A percentile compares a stretch with the other conserved stretches of the same genome.
These are phyloP conservation scores for Herpetomonas muscarum DNA, from an alignment of 208 protist genomes.

Conservation along the genomic window DNA sequence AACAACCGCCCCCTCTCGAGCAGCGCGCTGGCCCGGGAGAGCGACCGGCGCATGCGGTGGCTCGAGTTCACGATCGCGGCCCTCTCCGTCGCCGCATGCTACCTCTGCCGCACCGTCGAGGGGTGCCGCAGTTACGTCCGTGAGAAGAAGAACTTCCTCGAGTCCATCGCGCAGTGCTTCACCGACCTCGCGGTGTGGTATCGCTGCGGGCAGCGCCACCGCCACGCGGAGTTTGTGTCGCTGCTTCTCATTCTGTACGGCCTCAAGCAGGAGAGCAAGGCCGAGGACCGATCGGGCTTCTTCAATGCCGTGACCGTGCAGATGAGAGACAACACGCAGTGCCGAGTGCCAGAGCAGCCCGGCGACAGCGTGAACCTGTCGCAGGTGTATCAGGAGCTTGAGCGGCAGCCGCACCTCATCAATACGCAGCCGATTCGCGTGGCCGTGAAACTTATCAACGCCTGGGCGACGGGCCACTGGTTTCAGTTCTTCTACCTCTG, in stretches of 20 bases:
- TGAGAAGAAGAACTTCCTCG: conserved; percentile 81
- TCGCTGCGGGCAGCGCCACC: conserved; percentile 50
- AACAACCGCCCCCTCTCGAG: conserved; percentile 17
- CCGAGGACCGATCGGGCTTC: conserved; percentile 72
- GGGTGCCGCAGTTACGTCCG: conserved; percentile 61
- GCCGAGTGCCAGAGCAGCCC: conserved; percentile 33
- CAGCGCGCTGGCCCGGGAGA: conserved; percentile 25
- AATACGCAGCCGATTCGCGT: conserved; percentile 50
- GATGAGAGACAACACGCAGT: conserved; percentile 16
- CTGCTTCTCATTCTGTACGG: conserved; percentile 77
- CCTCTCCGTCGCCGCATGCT: conserved; percentile 56
- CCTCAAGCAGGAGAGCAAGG: conserved; percentile 68
- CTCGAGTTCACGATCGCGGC: conserved; percentile 80
- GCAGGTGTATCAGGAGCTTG: conserved; percentile 68
- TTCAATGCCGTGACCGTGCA: conserved; percentile 32
- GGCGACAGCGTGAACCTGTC: conserved; percentile 65
- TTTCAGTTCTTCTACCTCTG: conserved; percentile 74
- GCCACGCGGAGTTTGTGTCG: conserved; percentile 74
- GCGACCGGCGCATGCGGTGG: conserved; percentile 56
- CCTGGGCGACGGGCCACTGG: conserved; percentile 63
- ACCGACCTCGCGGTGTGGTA: conserved; percentile 73
- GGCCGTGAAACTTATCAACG: conserved; percentile 59
- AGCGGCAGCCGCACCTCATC: conserved; percentile 57
- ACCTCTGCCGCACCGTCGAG: conserved; percentile 53
- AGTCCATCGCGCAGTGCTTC: conserved; percentile 87